Conservation (phyloP, 306 rosid species). For the Prosopis cineraria region DNA sequence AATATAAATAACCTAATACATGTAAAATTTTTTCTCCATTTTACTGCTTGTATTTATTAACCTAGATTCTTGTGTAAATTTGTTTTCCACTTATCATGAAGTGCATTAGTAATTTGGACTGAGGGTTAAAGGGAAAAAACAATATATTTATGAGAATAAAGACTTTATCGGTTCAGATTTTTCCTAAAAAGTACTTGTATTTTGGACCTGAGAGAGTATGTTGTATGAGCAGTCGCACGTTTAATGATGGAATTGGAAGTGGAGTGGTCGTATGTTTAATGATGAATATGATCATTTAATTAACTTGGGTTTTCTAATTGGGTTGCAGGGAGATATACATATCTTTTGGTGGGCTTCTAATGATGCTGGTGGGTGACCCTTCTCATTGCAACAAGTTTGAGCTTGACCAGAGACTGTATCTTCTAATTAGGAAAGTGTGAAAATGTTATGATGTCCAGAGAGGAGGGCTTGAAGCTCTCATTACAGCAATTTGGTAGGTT, state of each 20-base stretch:
- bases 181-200: too few species aligned
- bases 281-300: conserved; percentile 17
- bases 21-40: too few species aligned
- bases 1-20: too few species aligned
- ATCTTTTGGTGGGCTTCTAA: conserved; percentile 94
- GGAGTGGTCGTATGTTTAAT: neutral
- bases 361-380: conserved; percentile 89
- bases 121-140: too few species aligned
- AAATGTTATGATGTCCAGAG: neutral
- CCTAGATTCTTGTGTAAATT: too few species aligned
- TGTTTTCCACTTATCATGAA: too few species aligned
- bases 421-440: conserved; percentile 87
- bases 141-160: too few species aligned
- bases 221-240: neutral
- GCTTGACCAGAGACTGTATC: conserved; percentile 83
- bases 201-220: too few species aligned
- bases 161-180: too few species aligned
- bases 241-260: too few species aligned
- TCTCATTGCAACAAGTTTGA: conserved; percentile 85
- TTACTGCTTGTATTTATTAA: too few species aligned
- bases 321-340: conserved; percentile 68
- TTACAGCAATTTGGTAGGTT: neutral
- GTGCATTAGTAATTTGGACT: too few species aligned
- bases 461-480: conserved; percentile 40
- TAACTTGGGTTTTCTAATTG: conserved; percentile 1